These are phyloP conservation scores for Penicillium sp. DNA, from an alignment of 2,329 filamentous ascomycete genomes.

Conservation along the genomic window DNA sequence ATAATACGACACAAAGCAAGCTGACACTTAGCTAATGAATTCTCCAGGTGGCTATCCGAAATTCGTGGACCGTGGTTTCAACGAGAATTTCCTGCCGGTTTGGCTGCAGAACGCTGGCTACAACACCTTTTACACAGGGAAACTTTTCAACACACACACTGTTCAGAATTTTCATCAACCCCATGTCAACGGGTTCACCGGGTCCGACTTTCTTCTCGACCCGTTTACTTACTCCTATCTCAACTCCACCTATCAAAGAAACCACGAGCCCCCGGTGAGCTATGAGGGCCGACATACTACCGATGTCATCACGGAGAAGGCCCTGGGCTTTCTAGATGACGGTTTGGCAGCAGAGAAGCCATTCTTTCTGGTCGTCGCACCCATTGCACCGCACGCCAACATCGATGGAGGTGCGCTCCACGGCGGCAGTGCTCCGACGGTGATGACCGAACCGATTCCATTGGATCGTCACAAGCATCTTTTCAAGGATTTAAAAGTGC, in stretches of 20 bases:
- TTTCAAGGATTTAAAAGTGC: constrained; percentile 58
- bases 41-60: constrained; percentile 44
- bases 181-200: constrained; percentile 33
- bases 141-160: constrained; percentile 52
- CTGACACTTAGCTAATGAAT: background rate
- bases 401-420: constrained; percentile 35
- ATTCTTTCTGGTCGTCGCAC: constrained; percentile 65
- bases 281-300: constrained; percentile 54
- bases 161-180: constrained; percentile 46
- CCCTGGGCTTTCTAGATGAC: constrained; percentile 59
- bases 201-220: constrained; percentile 38
- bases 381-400: constrained; percentile 64
- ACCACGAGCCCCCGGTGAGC: constrained; percentile 53
- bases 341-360: constrained; percentile 54
- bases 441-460: constrained; percentile 53
- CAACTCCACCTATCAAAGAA: constrained; percentile 61
- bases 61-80: constrained; percentile 49
- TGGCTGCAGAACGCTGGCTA: constrained; percentile 53
- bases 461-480: constrained; percentile 59
- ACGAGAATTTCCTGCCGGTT: constrained; percentile 49
- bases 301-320: constrained; percentile 59
- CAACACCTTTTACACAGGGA: constrained; percentile 54
- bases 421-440: constrained; percentile 21
- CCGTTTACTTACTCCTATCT: constrained; percentile 62
- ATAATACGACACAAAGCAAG: background rate